Percentiles rank a stretch among this genome's conserved stretches.
Conservation (phyloP, 176 grass and related monocot species). For the Saccharum officinarum region DNA sequence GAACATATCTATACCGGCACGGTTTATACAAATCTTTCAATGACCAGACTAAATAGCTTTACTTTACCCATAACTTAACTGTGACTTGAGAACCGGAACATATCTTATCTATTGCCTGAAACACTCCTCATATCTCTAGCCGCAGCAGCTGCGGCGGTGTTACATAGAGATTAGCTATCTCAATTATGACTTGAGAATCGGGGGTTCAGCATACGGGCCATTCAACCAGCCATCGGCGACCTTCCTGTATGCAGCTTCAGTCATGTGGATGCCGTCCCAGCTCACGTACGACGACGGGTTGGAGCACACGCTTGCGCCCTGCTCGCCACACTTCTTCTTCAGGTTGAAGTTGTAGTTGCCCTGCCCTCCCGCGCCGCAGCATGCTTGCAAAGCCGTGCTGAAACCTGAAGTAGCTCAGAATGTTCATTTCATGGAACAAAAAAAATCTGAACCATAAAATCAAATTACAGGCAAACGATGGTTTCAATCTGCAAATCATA, state of each 20-base stretch:
- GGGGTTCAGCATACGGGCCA: slow-evolving; percentile 76
- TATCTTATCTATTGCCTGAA: slow-evolving; percentile 33
- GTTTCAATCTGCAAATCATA: background rate
- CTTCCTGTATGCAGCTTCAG: slow-evolving; percentile 73
- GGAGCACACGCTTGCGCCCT: slow-evolving; percentile 59
- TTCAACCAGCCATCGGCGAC: slow-evolving; percentile 77
- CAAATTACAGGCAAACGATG: background rate
- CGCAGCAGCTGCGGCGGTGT: background rate
- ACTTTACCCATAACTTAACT: slow-evolving; percentile 38
- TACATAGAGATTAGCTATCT: slow-evolving; percentile 34
- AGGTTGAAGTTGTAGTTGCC: slow-evolving; percentile 93
- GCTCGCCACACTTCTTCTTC: slow-evolving; percentile 75
- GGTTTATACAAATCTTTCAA: slow-evolving; percentile 41
- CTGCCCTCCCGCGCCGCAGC: slow-evolving; percentile 71
- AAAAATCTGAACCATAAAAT: background rate
- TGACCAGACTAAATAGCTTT: slow-evolving; percentile 28
- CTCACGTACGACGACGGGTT: slow-evolving; percentile 70
- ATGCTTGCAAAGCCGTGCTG: slow-evolving; percentile 59
- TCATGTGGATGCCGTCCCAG: slow-evolving; percentile 98
- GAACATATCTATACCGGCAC: slow-evolving; percentile 43
- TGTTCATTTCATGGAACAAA: background rate
- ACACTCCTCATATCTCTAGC: slow-evolving; percentile 26
- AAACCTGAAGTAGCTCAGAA: slow-evolving; percentile 50
- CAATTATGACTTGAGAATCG: slow-evolving; percentile 59
- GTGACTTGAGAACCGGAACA: background rate